Base-by-base conservation (phyloP, 148 eudicot genomes). In the Nepenthes gracilis region DNA sequence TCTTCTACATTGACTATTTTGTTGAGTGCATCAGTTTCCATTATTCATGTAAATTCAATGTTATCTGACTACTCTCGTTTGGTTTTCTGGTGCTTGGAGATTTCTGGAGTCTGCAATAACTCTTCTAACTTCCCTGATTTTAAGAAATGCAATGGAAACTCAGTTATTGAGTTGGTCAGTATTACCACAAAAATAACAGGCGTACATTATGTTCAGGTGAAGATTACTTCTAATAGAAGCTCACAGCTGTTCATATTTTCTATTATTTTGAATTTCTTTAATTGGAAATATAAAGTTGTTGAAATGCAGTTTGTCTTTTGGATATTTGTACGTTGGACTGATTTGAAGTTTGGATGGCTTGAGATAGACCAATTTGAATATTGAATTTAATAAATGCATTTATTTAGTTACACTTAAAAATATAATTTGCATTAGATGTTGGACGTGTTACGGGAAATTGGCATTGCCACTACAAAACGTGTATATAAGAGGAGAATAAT, bases 151-250 rank as follows among this genome's bases (percentile, higher is more conserved):
- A 81, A 78, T 67, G 99, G 99, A 43, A 78, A 85, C 79, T 88
- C 99, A n/a, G 65, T 93, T 58, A 56, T 93, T 63, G 99, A 93
- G 72, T 77, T 93, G 69, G 74, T 88, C 67, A 93, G 89, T 77
- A 80, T 88, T 33, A 95, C 96, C 43, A 93, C 99, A 58, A 93
- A 93, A 76, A 84, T 93, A 73, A 81, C 79, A 59, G 99, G 99
- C 54, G 99, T 93, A 57, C 96, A 93, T 75, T 93, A 93, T 79
- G 91, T 93, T 67, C 96, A 88, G 96, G 99, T 93, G 75, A 71
- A 47, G 11, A 50, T 36, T 32, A 32, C 11, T 33, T 8, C 11
- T 4, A 13, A 23, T 23, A 23, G 23, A 0, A 23, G 23, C 23
- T 23, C 23, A 23, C 23, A 23, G 23, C 23, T 23, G 36, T 35